Percentiles rank a stretch among this genome's conserved stretches.
Evolutionary conservation across 768 basidiomycete genomes (phyloP).

Genomic region (Lactifluus subvellereus): DNA sequence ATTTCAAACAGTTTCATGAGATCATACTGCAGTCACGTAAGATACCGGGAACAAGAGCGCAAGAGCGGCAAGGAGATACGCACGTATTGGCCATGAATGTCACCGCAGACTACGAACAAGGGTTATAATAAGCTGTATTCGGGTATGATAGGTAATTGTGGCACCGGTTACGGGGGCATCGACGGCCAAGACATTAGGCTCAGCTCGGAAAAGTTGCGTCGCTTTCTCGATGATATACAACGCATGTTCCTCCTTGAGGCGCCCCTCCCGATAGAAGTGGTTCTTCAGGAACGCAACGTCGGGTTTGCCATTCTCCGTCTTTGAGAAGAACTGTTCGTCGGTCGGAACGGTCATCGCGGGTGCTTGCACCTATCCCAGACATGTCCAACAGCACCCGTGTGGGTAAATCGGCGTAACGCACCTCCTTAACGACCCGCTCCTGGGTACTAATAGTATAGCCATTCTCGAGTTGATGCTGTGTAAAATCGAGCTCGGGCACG

Average conservation of each 20-base stretch:
- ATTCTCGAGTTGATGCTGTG: conserved; percentile 88
- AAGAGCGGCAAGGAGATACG: conserved; percentile 29
- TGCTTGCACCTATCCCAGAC: conserved; percentile 76
- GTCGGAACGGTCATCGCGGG: conserved; percentile 92
- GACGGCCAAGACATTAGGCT: conserved; percentile 87
- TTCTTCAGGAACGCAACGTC: conserved; percentile 97
- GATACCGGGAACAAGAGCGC: background rate
- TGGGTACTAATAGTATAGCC: conserved; percentile 88
- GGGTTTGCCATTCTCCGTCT: conserved; percentile 80
- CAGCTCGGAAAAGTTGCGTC: conserved; percentile 70
- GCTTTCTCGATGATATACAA: conserved; percentile 86
- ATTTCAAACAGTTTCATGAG: conserved; percentile 78
- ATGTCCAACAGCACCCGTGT: background rate
- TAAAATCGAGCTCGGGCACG: conserved; percentile 77
- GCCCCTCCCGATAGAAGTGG: conserved; percentile 95
- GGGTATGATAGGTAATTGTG: background rate
- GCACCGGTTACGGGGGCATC: conserved; percentile 96
- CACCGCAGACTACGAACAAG: conserved; percentile 58
- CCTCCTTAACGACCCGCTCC: conserved; percentile 95
- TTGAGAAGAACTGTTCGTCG: conserved; percentile 87
- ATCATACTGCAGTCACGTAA: conserved; percentile 46
- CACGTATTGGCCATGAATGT: conserved; percentile 99
- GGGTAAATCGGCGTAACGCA: conserved; percentile 34
- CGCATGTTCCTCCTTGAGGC: conserved; percentile 92
- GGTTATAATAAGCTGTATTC: background rate